Conservation (phyloP, 257 asterid genomes). For the Paulownia fortunei region DNA sequence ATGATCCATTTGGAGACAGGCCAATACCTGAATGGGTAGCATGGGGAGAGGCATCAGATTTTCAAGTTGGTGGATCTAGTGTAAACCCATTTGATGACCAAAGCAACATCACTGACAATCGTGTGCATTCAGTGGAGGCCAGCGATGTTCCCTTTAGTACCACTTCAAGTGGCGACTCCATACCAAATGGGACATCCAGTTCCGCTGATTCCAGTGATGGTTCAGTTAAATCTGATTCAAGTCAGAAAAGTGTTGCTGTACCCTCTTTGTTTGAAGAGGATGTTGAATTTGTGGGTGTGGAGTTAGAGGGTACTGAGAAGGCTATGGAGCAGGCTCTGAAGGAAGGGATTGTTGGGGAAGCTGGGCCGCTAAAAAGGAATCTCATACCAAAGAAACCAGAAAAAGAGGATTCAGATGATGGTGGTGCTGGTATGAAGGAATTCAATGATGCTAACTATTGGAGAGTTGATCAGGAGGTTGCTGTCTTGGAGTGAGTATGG, state of each 20-base stretch:
- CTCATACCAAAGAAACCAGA: conserved; percentile 51
- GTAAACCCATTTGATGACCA: conserved; percentile 74
- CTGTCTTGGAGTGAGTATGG: conserved; percentile 57
- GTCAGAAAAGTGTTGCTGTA: conserved; percentile 49
- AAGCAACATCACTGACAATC: conserved; percentile 30
- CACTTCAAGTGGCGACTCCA: conserved; percentile 45
- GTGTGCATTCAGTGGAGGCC: conserved; percentile 38
- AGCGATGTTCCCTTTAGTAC: conserved; percentile 36
- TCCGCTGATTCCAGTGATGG: conserved; percentile 44
- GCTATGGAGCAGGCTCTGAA: conserved; percentile 93
- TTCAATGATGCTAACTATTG: conserved; percentile 86
- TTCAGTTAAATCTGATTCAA: conserved; percentile 47
- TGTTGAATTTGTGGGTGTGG: conserved; percentile 96
- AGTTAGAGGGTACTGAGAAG: conserved; percentile 77
- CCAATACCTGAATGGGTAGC: conserved; percentile 96
- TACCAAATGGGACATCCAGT: conserved; percentile 53
- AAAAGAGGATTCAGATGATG: conserved; percentile 60
- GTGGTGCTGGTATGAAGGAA: conserved; percentile 66
- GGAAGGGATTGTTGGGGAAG: conserved; percentile 97
- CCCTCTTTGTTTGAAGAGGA: conserved; percentile 95
- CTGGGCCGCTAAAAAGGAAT: conserved; percentile 72
- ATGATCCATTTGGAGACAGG: conserved; percentile 79
- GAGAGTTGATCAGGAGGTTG: conserved; percentile 94
- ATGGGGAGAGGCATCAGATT: conserved; percentile 78
- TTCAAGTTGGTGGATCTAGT: conserved; percentile 64